Percentiles rank a stretch among this genome's conserved stretches.
These are phyloP conservation scores for Beauveria sp. DNA, from an alignment of 2,329 filamentous ascomycete genomes.

Conservation along the genomic window DNA sequence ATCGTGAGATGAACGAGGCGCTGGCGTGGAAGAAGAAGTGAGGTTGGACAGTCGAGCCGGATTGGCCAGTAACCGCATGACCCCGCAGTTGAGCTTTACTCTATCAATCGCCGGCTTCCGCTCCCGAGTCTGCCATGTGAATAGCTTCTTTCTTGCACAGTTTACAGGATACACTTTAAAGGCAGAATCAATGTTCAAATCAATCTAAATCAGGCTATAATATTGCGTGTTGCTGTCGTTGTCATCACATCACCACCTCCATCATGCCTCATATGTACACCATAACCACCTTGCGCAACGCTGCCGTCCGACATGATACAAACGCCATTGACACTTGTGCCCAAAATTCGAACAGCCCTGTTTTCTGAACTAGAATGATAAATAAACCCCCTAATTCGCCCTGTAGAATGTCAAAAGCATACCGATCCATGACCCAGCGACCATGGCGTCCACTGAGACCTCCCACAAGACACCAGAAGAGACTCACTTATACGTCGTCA, in stretches of 20 bases:
- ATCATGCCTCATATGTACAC: not conserved
- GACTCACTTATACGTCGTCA: slow-evolving; percentile 1
- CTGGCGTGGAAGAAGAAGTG: not conserved
- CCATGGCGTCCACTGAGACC: not conserved
- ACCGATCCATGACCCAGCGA: not conserved
- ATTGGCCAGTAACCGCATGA: slow-evolving; percentile 4
- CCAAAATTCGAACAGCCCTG: not conserved
- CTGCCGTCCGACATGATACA: not conserved
- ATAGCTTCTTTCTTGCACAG: not conserved
- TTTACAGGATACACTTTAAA: not conserved
- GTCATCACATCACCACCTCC: not conserved
- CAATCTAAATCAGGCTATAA: not conserved
- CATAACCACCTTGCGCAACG: not conserved
- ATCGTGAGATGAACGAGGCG: not conserved
- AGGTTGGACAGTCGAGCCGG: not conserved
- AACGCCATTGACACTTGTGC: not conserved
- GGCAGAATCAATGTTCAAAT: not conserved
- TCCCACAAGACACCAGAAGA: not conserved
- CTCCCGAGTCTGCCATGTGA: not conserved
- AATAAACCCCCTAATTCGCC: not conserved
- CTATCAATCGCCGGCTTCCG: not conserved
- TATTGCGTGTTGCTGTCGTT: not conserved
- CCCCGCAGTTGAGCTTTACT: not conserved
- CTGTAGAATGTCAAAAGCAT: not conserved
- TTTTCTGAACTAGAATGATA: not conserved